Percentiles rank a stretch among this genome's conserved stretches.
These are phyloP conservation scores for Asterella californica DNA, from an alignment of 225 moss, liverwort and hornwort genomes.

Conservation along the genomic window DNA sequence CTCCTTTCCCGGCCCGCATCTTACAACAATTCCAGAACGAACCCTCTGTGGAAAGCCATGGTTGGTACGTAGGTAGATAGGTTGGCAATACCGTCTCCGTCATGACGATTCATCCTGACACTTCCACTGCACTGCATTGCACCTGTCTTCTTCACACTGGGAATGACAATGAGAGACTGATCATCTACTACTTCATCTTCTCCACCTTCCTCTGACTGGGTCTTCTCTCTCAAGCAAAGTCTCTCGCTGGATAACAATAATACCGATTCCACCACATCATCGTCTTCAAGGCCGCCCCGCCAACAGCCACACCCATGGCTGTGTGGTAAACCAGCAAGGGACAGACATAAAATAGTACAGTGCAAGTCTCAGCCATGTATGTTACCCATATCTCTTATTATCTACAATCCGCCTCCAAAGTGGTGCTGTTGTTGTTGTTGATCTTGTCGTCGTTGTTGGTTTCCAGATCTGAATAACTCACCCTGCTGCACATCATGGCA, in stretches of 20 bases:
- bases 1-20: constrained; percentile 10
- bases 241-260: constrained; percentile 12
- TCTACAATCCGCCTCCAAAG: constrained; percentile 40
- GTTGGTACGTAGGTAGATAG: background rate
- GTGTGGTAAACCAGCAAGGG: constrained; percentile 24
- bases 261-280: constrained; percentile 1
- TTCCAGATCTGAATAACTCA: background rate
- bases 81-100: background rate
- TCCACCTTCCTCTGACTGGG: background rate
- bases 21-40: constrained; percentile 15
- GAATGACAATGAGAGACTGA: constrained; percentile 11
- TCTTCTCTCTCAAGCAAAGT: constrained; percentile 13
- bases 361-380: constrained; percentile 12
- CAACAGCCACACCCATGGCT: constrained; percentile 1
- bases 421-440: background rate
- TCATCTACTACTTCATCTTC: background rate
- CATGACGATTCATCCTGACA: background rate
- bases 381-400: constrained; percentile 38
- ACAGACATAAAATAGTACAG: constrained; percentile 21
- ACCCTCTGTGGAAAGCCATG: background rate
- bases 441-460: background rate
- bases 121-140: constrained; percentile 14
- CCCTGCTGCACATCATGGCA: background rate
- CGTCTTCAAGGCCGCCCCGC: constrained; percentile 7
- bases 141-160: constrained; percentile 4